Base-by-base conservation (phyloP, 192 early-diverging fungal species). In the Entrophospora sp. region DNA sequence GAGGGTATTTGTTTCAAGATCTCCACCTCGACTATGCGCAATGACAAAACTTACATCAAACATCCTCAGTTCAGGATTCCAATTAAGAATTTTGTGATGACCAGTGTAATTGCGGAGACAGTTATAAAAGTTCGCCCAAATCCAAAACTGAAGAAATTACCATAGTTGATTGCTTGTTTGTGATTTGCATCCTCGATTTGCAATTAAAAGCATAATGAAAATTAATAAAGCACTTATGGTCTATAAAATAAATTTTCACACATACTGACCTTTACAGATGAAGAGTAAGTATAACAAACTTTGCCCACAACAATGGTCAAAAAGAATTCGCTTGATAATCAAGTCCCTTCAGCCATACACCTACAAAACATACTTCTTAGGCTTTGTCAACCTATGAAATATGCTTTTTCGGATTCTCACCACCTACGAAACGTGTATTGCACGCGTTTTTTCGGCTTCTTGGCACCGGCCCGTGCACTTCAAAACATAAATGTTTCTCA, bases 281-380 rank as follows among this genome's bases (percentile, higher is more conserved):
- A 55, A 55, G 52, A 55, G 52, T 55, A 55, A 55, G 30, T 55
- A 55, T 55, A n/a, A 55, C 52, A 55, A 55, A 55, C 52, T 55
- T 55, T 55, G 28, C 52, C 52, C 9, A 55, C 52, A 55, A 55
- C 52, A 55, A 55, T 55, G 52, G 52, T 55, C 52, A 55, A 55
- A 55, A 55, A 55, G 52, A 55, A 28, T 55, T 55, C 52, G 52
- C 30, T 55, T 55, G 52, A 55, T 55, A 55, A 55, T 45, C 52
- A 55, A 55, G 52, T 59, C 56, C 35, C 35, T 3, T 7, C 38
- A 59, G 35, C 56, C 56, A 40, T 59, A 7, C 56, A 59, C 35
- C 56, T 59, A 59, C 36, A 59, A 38, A 59, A 59, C 36, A 59
- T 37, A 59, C 36, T 38, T 55, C 52, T 55, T 55, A 55, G 52